Conservation (phyloP, 805 yeast genomes). For the Pichia kluyveri region DNA sequence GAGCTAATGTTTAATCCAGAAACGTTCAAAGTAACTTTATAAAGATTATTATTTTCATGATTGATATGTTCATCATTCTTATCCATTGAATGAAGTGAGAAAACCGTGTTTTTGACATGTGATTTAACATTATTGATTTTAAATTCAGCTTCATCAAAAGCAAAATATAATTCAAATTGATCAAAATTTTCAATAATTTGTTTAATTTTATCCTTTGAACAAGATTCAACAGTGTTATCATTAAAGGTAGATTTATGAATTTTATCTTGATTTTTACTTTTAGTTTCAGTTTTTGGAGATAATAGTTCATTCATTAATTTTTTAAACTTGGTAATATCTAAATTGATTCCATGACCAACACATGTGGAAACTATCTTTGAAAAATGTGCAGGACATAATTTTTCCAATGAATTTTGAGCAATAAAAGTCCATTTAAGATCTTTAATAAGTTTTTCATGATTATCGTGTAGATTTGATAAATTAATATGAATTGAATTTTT, state of each 20-base stretch:
- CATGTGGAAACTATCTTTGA: conserved; percentile 2
- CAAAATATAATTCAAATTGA: conserved; percentile 7
- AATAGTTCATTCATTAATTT: neutral
- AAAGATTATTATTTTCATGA: conserved; percentile 1
- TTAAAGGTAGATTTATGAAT: neutral
- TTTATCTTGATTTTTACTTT: neutral
- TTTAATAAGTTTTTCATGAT: neutral
- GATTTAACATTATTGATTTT: neutral
- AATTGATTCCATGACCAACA: conserved; percentile 4
- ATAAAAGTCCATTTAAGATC: conserved; percentile 9
- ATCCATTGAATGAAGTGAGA: conserved; percentile 5
- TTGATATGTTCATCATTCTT: conserved; percentile 5
- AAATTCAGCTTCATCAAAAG: conserved; percentile 8
- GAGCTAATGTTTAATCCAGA: conserved; percentile 7
- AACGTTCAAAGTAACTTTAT: conserved; percentile 9
- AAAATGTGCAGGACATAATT: neutral
- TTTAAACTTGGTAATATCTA: conserved; percentile 4
- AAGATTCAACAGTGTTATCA: neutral
- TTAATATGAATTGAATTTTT: conserved; percentile 6
- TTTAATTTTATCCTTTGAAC: neutral
- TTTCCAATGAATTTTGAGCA: neutral
- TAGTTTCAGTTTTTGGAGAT: neutral
- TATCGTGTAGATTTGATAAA: conserved; percentile 5
- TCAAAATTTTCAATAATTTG: conserved; percentile 2
- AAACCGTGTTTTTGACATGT: conserved; percentile 8